Conservation (phyloP, 495 filamentous ascomycete genomes). For the Penicillium arizonense region DNA sequence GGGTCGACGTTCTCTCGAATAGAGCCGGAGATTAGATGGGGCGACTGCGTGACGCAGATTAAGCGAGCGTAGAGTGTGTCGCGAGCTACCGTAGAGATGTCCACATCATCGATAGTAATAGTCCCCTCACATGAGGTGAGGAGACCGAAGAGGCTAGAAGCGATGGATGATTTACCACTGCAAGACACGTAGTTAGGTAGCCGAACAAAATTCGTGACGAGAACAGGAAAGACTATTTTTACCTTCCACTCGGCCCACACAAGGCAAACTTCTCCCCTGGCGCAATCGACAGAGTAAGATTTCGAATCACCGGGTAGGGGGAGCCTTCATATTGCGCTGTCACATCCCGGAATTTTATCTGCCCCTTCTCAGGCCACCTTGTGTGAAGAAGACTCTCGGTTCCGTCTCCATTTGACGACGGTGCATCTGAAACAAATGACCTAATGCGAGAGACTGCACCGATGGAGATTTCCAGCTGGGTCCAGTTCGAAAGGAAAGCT, state of each 20-base stretch:
- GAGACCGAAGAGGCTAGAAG: neutral
- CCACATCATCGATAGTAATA: neutral
- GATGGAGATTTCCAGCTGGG: constrained; percentile 18
- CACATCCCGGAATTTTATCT: constrained; percentile 20
- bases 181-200: no score
- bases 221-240: no score
- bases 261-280: constrained; percentile 31
- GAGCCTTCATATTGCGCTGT: constrained; percentile 27
- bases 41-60: neutral
- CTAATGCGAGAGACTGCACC: constrained; percentile 17
- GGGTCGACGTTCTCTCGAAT: neutral
- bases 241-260: neutral
- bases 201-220: no score
- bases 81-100: neutral
- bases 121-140: neutral
- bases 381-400: neutral
- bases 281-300: constrained; percentile 25
- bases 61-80: neutral
- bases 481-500: constrained; percentile 8
- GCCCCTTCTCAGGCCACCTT: constrained; percentile 30
- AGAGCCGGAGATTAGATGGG: neutral
- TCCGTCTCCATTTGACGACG: neutral
- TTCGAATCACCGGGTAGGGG: constrained; percentile 15
- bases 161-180: neutral
- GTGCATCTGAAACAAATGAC: constrained; percentile 7